Conservation (phyloP, 164 flowering plant genomes). For the Umbilicus rupestris region DNA sequence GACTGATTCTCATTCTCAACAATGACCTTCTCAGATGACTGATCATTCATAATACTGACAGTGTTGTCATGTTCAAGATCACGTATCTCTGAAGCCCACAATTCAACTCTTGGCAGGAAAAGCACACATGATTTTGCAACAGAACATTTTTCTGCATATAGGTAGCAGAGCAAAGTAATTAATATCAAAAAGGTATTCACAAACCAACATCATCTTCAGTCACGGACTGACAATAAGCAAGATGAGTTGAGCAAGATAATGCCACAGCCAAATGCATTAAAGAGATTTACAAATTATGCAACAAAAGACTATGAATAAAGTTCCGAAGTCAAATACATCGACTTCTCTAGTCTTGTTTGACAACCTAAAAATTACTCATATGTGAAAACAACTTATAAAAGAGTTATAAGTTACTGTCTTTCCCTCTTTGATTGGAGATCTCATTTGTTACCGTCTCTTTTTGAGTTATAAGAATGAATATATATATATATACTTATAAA, state of each 20-base stretch:
- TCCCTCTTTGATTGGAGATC: too few species aligned
- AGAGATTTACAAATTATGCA: not conserved
- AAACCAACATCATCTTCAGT: not conserved
- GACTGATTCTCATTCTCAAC: not conserved
- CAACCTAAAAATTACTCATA: not conserved
- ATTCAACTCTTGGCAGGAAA: constrained; percentile 86
- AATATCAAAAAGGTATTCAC: not conserved
- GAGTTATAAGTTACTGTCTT: too few species aligned
- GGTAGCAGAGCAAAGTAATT: not conserved
- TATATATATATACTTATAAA: too few species aligned
- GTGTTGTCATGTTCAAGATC: constrained; percentile 17
- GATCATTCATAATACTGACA: constrained; percentile 12
- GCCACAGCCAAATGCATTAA: not conserved
- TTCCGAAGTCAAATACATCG: not conserved
- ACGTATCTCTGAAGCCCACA: constrained; percentile 66
- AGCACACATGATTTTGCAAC: constrained; percentile 41
- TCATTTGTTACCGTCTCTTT: too few species aligned
- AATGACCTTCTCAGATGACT: constrained; percentile 7
- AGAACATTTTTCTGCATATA: constrained; percentile 59
- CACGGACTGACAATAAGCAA: not conserved
- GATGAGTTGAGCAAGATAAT: not conserved
- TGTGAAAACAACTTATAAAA: not conserved
- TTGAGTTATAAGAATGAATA: too few species aligned
- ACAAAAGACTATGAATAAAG: not conserved
- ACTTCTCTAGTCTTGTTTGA: not conserved